phyloP scores from a whole-genome alignment of 306 rosid genomes.

The Aeschynomene evenia region DNA sequence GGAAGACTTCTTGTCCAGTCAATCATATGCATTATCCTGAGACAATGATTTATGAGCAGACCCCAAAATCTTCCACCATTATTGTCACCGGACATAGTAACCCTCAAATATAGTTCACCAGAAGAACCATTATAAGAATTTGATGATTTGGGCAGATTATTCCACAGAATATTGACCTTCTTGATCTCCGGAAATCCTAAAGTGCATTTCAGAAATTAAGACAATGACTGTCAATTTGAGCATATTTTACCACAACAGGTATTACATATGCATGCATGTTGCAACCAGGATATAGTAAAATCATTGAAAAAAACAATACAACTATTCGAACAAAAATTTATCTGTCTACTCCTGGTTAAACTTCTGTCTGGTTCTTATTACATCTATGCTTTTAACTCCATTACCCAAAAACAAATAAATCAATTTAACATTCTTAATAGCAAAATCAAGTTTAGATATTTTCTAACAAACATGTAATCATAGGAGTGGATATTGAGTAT shows the following conservation, averaged over 20 bases:
- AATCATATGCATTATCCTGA: slow-evolving; percentile 65
- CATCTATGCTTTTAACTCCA: slow-evolving; percentile 26
- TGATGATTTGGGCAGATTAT: slow-evolving; percentile 47
- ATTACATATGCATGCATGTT: neutral
- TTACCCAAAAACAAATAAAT: neutral
- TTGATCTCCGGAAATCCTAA: slow-evolving; percentile 75
- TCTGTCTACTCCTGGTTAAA: neutral
- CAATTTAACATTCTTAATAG: neutral
- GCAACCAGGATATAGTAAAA: neutral
- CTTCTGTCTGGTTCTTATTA: neutral
- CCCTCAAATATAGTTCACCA: slow-evolving; percentile 82
- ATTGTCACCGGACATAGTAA: slow-evolving; percentile 54
- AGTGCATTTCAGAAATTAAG: slow-evolving; percentile 28
- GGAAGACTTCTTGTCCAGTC: slow-evolving; percentile 98
- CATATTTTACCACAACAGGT: slow-evolving; percentile 7
- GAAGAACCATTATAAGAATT: slow-evolving; percentile 39
- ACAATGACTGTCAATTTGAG: slow-evolving; percentile 9
- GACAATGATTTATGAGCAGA: slow-evolving; percentile 56
- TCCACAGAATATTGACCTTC: slow-evolving; percentile 84
- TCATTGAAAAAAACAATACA: neutral
- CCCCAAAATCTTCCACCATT: slow-evolving; percentile 61
- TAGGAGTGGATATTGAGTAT: neutral
- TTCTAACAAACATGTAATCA: slow-evolving; percentile 7
- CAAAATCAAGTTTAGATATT: slow-evolving; percentile 1
- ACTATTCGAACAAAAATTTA: neutral